Base-by-base conservation (phyloP, 495 filamentous ascomycete genomes). In the Podospora pseudocomata region DNA sequence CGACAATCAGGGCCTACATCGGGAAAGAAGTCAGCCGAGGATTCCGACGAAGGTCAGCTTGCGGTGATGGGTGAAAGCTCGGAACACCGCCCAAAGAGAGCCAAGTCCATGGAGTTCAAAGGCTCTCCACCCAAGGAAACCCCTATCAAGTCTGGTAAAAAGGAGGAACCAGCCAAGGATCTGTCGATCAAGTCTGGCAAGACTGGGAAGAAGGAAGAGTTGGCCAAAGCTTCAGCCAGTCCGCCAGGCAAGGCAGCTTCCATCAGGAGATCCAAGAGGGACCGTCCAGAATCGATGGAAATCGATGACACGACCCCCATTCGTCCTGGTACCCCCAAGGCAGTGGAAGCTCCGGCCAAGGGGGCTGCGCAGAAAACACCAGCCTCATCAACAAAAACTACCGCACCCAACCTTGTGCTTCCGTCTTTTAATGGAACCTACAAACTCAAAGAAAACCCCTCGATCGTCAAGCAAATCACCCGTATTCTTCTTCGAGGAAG, bases 361-460 rank as follows among this genome's bases (percentile, higher is more conserved):
- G 58, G 73, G 7, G 63, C 74, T 23, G 53, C 64, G 26, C 65
- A 74, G 62, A 79, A 74, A 65, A 69, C 76, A n/a, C 71, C 81
- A 19, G 71, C 73, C 27, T 67, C 72, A 1, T 66, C 72, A 1
- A 60, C 68, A 55, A 85, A 83, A 65, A 68, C 75, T 3, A 65
- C 73, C 5, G 70, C 82, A 3, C 85, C 85, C 20, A 92, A 92
- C 67, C 79, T 92, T 64, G 80, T 93, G 7, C 81, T 94, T 11
- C 91, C 91, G 5, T 84, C 82, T 2, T 90, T 94, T 60, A 82
- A 77, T 73, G 85, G 82, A 64, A 93, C 90, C 3, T 95, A 93
- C 73, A 80, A 80, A 32, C 78, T 87, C 68, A 86, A 88, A 70
- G 84, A 89, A 64, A 88, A 86, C 60, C 89, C 90, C 2, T 89